Evolutionary conservation across 1,284 basidiomycete genomes (phyloP).

Genomic region (Pseudozyma tsukubaensis): DNA sequence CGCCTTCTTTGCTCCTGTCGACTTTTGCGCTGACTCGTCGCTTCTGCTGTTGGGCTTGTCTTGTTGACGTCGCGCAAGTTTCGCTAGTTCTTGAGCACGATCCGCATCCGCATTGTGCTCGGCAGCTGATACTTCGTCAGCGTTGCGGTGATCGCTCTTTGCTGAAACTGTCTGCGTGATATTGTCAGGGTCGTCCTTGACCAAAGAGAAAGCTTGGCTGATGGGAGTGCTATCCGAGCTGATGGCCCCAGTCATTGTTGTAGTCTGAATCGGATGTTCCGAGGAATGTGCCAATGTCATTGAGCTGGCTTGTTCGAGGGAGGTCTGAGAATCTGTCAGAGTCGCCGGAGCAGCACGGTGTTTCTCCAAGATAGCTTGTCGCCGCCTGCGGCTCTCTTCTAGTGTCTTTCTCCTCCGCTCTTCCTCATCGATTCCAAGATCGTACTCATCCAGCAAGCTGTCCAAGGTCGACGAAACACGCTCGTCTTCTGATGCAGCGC

Average conservation of each 20-base stretch:
- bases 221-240: neutral
- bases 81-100: constrained; percentile 33
- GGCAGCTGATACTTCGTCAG: constrained; percentile 34
- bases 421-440: constrained; percentile 35
- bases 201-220: constrained; percentile 15
- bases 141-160: neutral
- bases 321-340: neutral
- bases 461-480: constrained; percentile 12
- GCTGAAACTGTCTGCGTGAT: no score
- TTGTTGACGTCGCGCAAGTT: constrained; percentile 29
- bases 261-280: neutral
- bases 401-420: constrained; percentile 23
- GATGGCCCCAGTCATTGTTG: neutral
- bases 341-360: constrained; percentile 15
- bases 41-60: neutral
- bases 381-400: constrained; percentile 54
- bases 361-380: constrained; percentile 50
- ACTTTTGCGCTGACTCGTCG: neutral
- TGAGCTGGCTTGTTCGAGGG: neutral
- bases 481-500: neutral
- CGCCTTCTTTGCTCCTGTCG: constrained; percentile 3
- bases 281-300: neutral
- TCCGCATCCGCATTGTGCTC: constrained; percentile 49
- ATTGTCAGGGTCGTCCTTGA: constrained; percentile 5
- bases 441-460: constrained; percentile 28